Evolutionary conservation across 129 eudicot genomes (phyloP).

Genomic region (Flaveria bidentis): DNA sequence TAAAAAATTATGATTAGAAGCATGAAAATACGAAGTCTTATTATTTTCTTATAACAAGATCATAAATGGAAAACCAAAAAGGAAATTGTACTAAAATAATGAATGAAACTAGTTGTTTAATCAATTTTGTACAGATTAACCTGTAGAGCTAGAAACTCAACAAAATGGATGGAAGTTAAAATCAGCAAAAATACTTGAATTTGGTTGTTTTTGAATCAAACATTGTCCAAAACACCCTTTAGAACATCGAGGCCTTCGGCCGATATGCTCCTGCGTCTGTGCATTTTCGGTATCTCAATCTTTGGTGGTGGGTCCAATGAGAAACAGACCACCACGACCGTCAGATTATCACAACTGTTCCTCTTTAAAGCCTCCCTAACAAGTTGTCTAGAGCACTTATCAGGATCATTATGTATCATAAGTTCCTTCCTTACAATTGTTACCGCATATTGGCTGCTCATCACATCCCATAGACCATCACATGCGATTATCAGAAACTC

Average conservation of each 20-base stretch:
- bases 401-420: constrained; percentile 80
- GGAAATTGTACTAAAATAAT: neutral
- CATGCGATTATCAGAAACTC: constrained; percentile 84
- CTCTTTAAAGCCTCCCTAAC: constrained; percentile 75
- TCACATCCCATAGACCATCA: constrained; percentile 90
- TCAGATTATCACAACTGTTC: constrained; percentile 74
- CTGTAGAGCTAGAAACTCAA: constrained; percentile 6
- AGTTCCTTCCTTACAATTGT: constrained; percentile 77
- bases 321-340: constrained; percentile 79
- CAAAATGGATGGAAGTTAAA: constrained; percentile 11
- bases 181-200: neutral
- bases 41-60: constrained; percentile 3
- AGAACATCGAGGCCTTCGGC: constrained; percentile 83
- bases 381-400: constrained; percentile 58
- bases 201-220: constrained; percentile 28
- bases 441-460: constrained; percentile 91
- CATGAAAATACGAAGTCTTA: neutral
- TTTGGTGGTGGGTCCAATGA: constrained; percentile 68
- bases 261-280: constrained; percentile 71
- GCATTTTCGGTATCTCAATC: constrained; percentile 61
- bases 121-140: constrained; percentile 2
- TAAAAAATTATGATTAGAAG: neutral
- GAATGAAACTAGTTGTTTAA: constrained; percentile 9
- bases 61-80: neutral
- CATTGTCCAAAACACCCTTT: constrained; percentile 59